Evolutionary conservation across 345 rosid genomes (phyloP).

Genomic region (Lumnitzera littorea): DNA sequence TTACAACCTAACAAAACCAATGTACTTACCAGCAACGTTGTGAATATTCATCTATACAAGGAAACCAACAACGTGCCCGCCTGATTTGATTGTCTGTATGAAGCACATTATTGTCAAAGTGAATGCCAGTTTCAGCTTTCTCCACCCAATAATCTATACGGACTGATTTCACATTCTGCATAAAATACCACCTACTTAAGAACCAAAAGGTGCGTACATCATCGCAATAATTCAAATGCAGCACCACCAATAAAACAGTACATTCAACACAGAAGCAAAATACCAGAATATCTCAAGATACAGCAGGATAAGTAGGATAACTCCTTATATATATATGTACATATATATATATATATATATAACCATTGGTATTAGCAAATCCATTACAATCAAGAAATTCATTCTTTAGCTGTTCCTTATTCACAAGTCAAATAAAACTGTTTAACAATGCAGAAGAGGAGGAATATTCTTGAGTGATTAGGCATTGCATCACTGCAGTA

Average conservation of each 20-base stretch:
- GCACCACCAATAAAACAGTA: neutral
- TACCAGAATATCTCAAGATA: neutral
- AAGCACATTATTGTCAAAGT: slow-evolving; percentile 61
- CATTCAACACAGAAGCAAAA: neutral
- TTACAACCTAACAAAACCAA: slow-evolving; percentile 3
- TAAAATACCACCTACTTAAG: slow-evolving; percentile 49
- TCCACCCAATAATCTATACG: slow-evolving; percentile 87
- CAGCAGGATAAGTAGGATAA: neutral
- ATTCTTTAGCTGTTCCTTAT: too few species aligned
- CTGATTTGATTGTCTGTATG: slow-evolving; percentile 87
- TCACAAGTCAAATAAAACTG: too few species aligned
- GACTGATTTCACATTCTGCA: slow-evolving; percentile 94
- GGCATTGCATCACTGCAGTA: too few species aligned
- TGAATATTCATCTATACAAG: slow-evolving; percentile 71
- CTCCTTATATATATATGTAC: neutral
- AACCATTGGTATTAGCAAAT: too few species aligned
- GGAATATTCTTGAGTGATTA: too few species aligned
- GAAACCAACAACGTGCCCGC: slow-evolving; percentile 98
- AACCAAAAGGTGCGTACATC: slow-evolving; percentile 29
- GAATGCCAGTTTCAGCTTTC: slow-evolving; percentile 85
- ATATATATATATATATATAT: too few species aligned
- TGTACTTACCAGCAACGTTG: slow-evolving; percentile 77
- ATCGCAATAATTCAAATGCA: slow-evolving; percentile 16
- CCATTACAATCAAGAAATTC: too few species aligned
- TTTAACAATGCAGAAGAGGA: too few species aligned